Conservation (phyloP, 2,329 filamentous ascomycete genomes). For the Arachnopeziza araneosa region DNA sequence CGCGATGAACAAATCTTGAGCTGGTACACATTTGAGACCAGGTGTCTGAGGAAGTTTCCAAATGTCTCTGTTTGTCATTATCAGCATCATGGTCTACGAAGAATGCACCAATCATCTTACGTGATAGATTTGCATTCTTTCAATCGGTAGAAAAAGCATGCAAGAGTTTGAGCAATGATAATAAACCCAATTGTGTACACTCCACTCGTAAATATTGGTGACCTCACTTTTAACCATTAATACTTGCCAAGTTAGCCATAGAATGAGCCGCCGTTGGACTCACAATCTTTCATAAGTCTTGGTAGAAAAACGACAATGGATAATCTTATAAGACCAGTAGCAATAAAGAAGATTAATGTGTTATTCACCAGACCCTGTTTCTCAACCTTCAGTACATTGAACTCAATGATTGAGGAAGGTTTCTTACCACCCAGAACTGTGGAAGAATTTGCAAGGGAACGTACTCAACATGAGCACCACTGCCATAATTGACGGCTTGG, state of each 20-base stretch:
- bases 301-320: constrained; percentile 33
- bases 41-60: constrained; percentile 9
- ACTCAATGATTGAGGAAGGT: background rate
- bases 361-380: constrained; percentile 4
- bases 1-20: constrained; percentile 30
- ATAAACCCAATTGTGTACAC: constrained; percentile 7
- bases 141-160: constrained; percentile 12
- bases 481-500: constrained; percentile 19
- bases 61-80: constrained; percentile 1
- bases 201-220: constrained; percentile 3
- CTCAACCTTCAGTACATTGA: background rate
- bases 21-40: constrained; percentile 25
- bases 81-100: background rate
- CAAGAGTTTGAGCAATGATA: constrained; percentile 6
- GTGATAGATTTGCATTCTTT: constrained; percentile 10
- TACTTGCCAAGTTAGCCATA: background rate
- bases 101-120: background rate
- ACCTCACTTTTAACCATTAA: background rate
- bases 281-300: constrained; percentile 33
- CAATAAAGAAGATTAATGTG: constrained; percentile 25
- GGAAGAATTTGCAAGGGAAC: constrained; percentile 11
- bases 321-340: constrained; percentile 30
- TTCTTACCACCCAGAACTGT: background rate
- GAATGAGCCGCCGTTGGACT: constrained; percentile 6
- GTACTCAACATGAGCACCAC: constrained; percentile 17